Evolutionary conservation across 202 grass and related monocot genomes (phyloP), one percentile per base, ranked within the genome.

Genomic region (Schoenoplectus tabernaemontani): DNA sequence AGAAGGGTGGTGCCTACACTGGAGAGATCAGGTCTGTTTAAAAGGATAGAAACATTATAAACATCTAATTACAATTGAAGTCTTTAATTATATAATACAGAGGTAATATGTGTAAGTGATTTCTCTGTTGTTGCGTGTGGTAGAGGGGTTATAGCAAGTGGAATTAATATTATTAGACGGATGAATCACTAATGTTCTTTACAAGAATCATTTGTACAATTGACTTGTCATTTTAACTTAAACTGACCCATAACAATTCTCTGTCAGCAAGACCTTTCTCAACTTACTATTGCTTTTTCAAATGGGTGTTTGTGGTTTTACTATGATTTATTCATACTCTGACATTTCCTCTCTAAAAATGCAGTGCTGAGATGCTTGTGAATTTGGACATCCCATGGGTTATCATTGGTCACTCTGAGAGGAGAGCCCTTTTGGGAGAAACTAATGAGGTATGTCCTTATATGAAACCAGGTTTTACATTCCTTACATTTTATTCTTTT

Each of bases 371-470:
- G 85, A 99, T 99, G 92, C 96, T 99, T 26, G 77, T 36, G 51
- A 96, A 96, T 89, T 89, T 99, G 79, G 87, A 82, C 36, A 68
- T 99, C 82, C 96, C 88, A 17, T 99, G 90, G 92, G 96, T 99
- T 73, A 96, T 99, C 76, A 88, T 99, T 87, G 96, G 96, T 66
- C 96, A 99, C 85, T 99, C 96, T 64, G 96, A 99, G 78, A 92
- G 96, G 88, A 99, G 96, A 87, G 76, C 79, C 65, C 92, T 99
- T 67, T 68, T 99, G 85, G 88, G 83, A 61, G 96, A 99, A 83
- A 91, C 96, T 39, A 99, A 80, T 50, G 96, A 99, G 84, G 96
- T 99, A 87, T 61, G 48, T 42, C 64, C 26, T 47, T 16, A 33
- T 32, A 50, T 51, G 12, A 71, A 73, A 4, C n/a, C 7, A 33